Evolutionary conservation across 352 stramenopile genomes (phyloP), one percentile per base, ranked within the genome.

Genomic region (Globisporangium iwayamae): DNA sequence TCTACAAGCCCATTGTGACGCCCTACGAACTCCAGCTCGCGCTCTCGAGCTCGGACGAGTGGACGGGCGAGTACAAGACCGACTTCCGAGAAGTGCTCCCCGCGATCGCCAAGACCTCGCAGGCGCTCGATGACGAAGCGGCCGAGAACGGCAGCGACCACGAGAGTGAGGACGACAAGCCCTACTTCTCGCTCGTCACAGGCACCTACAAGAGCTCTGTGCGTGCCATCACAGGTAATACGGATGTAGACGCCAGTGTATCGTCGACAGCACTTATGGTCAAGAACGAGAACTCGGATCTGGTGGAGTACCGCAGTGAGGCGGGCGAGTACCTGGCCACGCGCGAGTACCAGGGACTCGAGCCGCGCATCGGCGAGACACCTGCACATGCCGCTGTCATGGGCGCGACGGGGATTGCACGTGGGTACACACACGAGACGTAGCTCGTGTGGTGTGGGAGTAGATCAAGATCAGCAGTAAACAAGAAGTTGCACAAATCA

Each of bases 21-120:
- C 96, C 96, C 46, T 92, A 80, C 55, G 97, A 99, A 69, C 80
- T 99, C 53, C 87, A 98, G 63, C 80, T 99, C 52, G 96, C 96
- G 28, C 83, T 99, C 28, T 87, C 82, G 1, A 70, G 75, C 6
- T 71, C 39, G 1, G 93, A 96, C 48, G 82, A 90, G 57, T 99
- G 97, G 97, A 84, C 81, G 46, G 85, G 81, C 16, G 72, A 91
- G 63, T 90, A 90, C 71, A 92, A 90, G 71, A 90, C 81, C 4
- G 83, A 93, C 65, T 96, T 96, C 61, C 62, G 70, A 1, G 87
- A 96, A 57, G 82, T 96, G 48, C 71, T 93, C 34, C 81, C 87
- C 9, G 71, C 78, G 4, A 63, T 91, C 7, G 66, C 79, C 13
- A 60, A 77, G 41, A 81, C 77, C 11, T 54, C 72, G 0, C 56